Conservation (phyloP, 495 filamentous ascomycete species). For the Penicillium coffeae region DNA sequence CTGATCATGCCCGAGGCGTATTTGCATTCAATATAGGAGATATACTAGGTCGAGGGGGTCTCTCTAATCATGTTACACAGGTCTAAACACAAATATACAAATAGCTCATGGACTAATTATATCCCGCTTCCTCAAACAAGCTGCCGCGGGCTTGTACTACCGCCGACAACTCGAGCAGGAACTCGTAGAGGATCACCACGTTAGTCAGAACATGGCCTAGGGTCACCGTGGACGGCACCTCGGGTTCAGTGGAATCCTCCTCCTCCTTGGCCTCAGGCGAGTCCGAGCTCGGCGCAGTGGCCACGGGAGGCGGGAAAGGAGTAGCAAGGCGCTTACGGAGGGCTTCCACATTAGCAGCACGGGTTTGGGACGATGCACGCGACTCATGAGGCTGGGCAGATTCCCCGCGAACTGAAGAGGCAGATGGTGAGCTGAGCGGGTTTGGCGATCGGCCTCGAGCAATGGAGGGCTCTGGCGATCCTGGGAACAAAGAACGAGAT, state of each 20-base stretch:
- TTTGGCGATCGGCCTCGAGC: conserved; percentile 22
- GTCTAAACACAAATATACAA: background rate
- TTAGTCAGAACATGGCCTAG: conserved; percentile 84
- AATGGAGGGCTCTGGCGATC: conserved; percentile 54
- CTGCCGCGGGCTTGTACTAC: conserved; percentile 81
- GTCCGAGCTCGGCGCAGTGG: conserved; percentile 5
- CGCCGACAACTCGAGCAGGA: conserved; percentile 83
- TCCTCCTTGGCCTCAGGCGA: conserved; percentile 18
- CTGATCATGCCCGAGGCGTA: too few species aligned
- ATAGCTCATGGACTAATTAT: conserved; percentile 5
- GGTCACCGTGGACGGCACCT: conserved; percentile 43
- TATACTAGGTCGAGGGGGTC: background rate
- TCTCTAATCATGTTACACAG: background rate
- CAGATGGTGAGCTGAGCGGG: conserved; percentile 7
- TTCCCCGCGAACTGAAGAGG: conserved; percentile 19
- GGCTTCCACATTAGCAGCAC: conserved; percentile 28
- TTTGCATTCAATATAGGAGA: background rate
- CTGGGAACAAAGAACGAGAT: conserved; percentile 51
- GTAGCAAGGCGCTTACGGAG: conserved; percentile 35
- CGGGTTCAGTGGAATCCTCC: conserved; percentile 27
- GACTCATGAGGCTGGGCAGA: conserved; percentile 23
- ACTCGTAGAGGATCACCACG: conserved; percentile 61
- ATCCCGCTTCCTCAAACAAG: conserved; percentile 81
- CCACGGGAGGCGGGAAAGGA: conserved; percentile 25
- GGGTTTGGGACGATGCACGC: conserved; percentile 28